These are phyloP conservation scores for Tricholoma hemisulphureum DNA, from an alignment of 768 basidiomycete species.

Conservation along the genomic window DNA sequence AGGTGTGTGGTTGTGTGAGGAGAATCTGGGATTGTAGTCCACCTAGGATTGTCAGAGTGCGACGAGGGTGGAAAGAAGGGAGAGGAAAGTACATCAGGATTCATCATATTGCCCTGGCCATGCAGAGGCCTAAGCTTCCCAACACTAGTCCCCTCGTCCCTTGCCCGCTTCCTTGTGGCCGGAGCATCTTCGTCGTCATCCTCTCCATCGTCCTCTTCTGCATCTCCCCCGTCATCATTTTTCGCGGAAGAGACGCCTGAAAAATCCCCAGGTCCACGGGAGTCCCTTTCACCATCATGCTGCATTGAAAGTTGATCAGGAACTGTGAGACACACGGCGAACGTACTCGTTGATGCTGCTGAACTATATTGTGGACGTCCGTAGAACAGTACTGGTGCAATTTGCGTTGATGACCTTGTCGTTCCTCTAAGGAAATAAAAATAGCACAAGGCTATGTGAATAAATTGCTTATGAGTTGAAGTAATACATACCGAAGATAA, in stretches of 20 bases:
- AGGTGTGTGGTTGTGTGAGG: not conserved
- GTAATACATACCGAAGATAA: constrained; percentile 59
- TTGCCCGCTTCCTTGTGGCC: not conserved
- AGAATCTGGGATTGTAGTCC: not conserved
- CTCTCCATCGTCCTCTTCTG: constrained; percentile 33
- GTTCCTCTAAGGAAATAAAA: constrained; percentile 60
- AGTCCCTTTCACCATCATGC: constrained; percentile 53
- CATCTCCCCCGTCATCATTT: constrained; percentile 36
- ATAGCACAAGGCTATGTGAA: constrained; percentile 36
- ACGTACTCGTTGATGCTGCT: constrained; percentile 56
- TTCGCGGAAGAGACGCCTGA: constrained; percentile 31
- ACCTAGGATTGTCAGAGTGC: not conserved
- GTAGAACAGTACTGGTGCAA: constrained; percentile 79
- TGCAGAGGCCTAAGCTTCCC: not conserved
- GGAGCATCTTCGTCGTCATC: not conserved
- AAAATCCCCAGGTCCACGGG: constrained; percentile 46
- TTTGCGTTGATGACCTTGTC: constrained; percentile 75
- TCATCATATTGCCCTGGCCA: not conserved
- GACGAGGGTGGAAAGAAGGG: not conserved
- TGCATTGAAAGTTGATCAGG: constrained; percentile 20
- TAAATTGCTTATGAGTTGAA: not conserved
- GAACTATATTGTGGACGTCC: constrained; percentile 68
- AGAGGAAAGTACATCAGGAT: not conserved
- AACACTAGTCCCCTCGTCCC: not conserved
- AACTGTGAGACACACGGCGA: not conserved